Base-by-base conservation (phyloP, 164 flowering plant species). In the Stephania cephalantha region DNA sequence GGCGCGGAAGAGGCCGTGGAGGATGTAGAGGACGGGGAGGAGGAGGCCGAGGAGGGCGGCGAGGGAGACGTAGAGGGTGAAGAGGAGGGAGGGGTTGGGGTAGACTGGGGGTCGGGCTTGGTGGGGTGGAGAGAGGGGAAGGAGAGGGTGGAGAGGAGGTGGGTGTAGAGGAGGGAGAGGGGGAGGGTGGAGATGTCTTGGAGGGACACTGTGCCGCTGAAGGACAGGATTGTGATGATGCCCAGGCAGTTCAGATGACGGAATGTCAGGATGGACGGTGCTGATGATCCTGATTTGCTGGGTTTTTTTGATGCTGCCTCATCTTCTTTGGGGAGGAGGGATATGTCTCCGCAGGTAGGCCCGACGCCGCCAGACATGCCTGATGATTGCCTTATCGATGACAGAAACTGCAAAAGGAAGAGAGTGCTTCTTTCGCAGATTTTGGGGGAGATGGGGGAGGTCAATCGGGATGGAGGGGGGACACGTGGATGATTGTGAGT, bases 311-410 rank as follows among this genome's bases (percentile, higher is more conserved):
- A 11, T 13, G 64, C 66, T 22, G 9, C 44, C 45, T 78, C 82
- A 63, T 81, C 77, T 68, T 88, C 87, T 45, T 80, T 78, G 1
- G 86, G 86, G 18, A 84, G 86, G 29, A 64, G 44, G 4, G 42
- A 35, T 35, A 87, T 83, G 76, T 89, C 91, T 31, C 64, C 70
- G 72, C 79, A 30, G 1, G 84, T 78, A 53, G 86, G 86, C 5
- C 90, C 91, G 13, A 86, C 85, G 30, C 90, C 90, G 9, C 90
- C 93, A 5, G 91, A 88, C 90, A 88, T 90, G 65, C 3, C 13
- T 25, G 25, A n/a, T 25, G 53, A 1, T 12, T n/a, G n/a, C n/a
- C n/a, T n/a, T 3, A 8, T 12, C 2, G 53, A 8, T 48, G 1
- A 4, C 0, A 4, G 42, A 4, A 35, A 58, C n/a, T 58, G 65